Percentiles rank a stretch among this genome's conserved stretches.
phyloP scores from a whole-genome alignment of 106 monocot genomes.

The Dactylorhiza incarnata region DNA sequence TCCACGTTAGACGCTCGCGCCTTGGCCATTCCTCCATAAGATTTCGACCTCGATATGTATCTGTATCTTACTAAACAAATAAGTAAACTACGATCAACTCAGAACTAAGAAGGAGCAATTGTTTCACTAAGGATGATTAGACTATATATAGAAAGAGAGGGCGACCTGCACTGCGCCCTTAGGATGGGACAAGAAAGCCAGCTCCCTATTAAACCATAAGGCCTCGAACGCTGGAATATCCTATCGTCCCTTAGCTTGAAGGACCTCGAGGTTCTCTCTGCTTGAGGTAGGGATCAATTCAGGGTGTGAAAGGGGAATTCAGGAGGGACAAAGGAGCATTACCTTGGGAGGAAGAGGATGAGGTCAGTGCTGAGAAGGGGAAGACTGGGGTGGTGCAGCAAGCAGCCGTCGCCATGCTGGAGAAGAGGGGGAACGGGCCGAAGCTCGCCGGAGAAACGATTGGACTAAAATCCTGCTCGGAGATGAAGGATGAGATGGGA shows the following conservation, averaged over 20 bases:
- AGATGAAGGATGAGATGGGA: too few species aligned
- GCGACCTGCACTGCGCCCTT: background rate
- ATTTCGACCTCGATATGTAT: constrained; percentile 23
- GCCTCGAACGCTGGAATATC: background rate
- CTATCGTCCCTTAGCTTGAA: constrained; percentile 3
- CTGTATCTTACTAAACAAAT: constrained; percentile 29
- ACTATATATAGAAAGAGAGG: background rate
- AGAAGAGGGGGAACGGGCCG: background rate
- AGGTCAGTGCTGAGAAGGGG: background rate
- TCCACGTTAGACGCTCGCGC: constrained; percentile 53
- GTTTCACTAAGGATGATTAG: background rate
- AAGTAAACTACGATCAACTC: constrained; percentile 17
- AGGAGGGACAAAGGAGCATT: background rate
- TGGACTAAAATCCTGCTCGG: background rate
- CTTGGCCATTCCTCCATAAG: constrained; percentile 14
- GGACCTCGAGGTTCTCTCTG: constrained; percentile 6
- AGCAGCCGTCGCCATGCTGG: background rate
- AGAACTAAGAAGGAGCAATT: background rate
- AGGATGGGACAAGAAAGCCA: background rate
- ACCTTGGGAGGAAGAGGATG: constrained; percentile 2
- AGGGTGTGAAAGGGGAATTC: background rate
- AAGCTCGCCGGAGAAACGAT: background rate
- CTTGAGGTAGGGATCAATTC: background rate
- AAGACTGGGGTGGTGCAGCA: background rate
- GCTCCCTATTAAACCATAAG: background rate